Evolutionary conservation across 495 filamentous ascomycete species (phyloP), one percentile per base, ranked within the genome.

Genomic region (Polyplosphaeria fusca): DNA sequence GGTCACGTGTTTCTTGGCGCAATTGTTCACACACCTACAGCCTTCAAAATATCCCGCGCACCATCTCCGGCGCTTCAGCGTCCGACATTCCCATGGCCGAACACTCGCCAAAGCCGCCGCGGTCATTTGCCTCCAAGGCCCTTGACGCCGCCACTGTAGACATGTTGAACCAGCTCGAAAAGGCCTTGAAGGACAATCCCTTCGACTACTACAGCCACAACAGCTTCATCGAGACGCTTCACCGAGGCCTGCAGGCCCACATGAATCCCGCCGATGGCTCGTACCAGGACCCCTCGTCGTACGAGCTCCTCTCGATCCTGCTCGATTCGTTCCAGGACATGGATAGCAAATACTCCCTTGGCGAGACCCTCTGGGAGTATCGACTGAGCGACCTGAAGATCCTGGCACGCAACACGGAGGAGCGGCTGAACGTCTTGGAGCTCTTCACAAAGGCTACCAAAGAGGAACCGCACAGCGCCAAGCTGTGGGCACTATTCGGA

Each of bases 401-500:
- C 68, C 64, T 86, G 55, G 85, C 85, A 22, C 73, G 74, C 42
- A 76, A 78, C 14, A 71, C 77, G n/a, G 77, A 83, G 32, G 85
- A 87, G 60, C 77, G 86, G 50, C 77, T 88, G 55, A 78, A 78
- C 47, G 83, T 96, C n/a, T 81, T 95, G 70, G 90, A 96, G 69
- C 74, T 90, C 19, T 96, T 85, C 69, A 79, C 84, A 40, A 85
- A 82, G 57, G 91, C 90, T 19, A 82, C 93, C 26, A 74, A 80
- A 52, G 89, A 92, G 58, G 92, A 97, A 67, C 82, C 86, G 39
- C 84, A 80, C 50, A 96, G 92, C 63, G 79, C 86, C 28, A 88
- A 85, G 67, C 77, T 98, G 14, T 98, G 94, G 92, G 76, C 83
- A 52, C 79, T 86, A 18, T 96, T 95, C 71, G 91, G 87, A 56